phyloP scores from a whole-genome alignment of 164 flowering plant genomes.

The Houttuynia cordata region DNA sequence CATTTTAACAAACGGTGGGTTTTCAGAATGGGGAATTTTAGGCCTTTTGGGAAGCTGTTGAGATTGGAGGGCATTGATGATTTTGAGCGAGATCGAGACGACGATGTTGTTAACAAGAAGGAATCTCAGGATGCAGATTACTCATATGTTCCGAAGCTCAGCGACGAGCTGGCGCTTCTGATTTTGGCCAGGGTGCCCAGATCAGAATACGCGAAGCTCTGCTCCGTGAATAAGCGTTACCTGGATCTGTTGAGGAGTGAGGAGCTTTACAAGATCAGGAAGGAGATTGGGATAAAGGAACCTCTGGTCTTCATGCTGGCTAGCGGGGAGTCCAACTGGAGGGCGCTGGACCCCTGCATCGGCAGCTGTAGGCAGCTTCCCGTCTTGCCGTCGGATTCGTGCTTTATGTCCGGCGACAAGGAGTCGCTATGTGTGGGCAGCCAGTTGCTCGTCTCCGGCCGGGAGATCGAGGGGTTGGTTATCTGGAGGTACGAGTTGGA shows the following conservation, averaged over 20 bases:
- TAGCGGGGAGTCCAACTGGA: conserved; percentile 50
- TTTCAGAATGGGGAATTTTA: not conserved
- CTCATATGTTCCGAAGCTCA: conserved; percentile 31
- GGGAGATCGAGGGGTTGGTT: conserved; percentile 38
- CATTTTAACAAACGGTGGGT: no score
- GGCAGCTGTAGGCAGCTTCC: conserved; percentile 42
- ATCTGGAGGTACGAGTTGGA: conserved; percentile 65
- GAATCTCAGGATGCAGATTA: conserved; percentile 91
- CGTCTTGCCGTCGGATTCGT: conserved; percentile 34
- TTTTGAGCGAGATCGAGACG: conserved; percentile 2
- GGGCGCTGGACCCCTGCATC: conserved; percentile 43
- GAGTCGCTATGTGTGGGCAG: conserved; percentile 72
- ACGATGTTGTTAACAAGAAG: no score
- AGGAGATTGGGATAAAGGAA: conserved; percentile 31
- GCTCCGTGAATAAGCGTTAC: conserved; percentile 34
- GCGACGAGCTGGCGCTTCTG: conserved; percentile 44
- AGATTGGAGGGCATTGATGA: not conserved
- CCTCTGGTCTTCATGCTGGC: conserved; percentile 54
- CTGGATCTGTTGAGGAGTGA: conserved; percentile 28
- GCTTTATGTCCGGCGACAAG: conserved; percentile 50
- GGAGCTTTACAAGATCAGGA: conserved; percentile 47
- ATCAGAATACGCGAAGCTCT: conserved; percentile 45
- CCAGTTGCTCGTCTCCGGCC: conserved; percentile 67
- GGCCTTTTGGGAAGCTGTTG: not conserved
- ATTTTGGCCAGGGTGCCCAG: conserved; percentile 55